A percentile compares a stretch with the other conserved stretches of the same genome.
These are phyloP conservation scores for Boletus holoroseus DNA, from an alignment of 1,284 basidiomycete species.

Conservation along the genomic window DNA sequence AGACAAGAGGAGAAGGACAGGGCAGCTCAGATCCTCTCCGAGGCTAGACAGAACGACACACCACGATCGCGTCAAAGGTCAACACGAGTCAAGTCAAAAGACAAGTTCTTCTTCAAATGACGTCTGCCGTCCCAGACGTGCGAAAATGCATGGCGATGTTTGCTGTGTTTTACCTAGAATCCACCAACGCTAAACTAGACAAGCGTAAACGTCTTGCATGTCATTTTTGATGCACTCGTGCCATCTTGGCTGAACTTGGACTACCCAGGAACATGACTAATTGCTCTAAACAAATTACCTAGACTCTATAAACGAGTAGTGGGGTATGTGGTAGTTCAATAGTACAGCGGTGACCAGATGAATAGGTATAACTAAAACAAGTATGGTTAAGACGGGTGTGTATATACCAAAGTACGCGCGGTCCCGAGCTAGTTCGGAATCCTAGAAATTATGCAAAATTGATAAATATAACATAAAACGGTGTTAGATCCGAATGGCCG, in stretches of 20 bases:
- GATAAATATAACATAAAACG: constrained; percentile 26
- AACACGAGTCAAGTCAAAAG: constrained; percentile 30
- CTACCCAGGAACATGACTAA: neutral
- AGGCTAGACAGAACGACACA: constrained; percentile 23
- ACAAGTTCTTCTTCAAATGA: constrained; percentile 42
- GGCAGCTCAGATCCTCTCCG: constrained; percentile 29
- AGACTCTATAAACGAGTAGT: constrained; percentile 8
- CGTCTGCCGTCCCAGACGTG: constrained; percentile 15
- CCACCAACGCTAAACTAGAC: neutral
- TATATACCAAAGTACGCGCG: constrained; percentile 9
- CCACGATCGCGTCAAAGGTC: constrained; percentile 10
- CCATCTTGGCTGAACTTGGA: neutral
- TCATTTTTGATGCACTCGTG: constrained; percentile 2
- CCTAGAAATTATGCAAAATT: constrained; percentile 10
- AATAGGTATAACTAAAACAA: constrained; percentile 15
- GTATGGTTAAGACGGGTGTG: constrained; percentile 1
- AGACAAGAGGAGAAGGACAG: constrained; percentile 41
- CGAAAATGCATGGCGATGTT: constrained; percentile 3
- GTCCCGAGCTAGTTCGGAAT: constrained; percentile 19
- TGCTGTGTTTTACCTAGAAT: neutral
- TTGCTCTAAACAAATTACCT: neutral
- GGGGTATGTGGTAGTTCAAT: constrained; percentile 8
- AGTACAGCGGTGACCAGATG: constrained; percentile 12
- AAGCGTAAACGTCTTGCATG: constrained; percentile 11
- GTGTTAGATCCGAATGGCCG: neutral